Conservation (phyloP, 805 yeast species). For the Teunomyces aglyptinius region DNA sequence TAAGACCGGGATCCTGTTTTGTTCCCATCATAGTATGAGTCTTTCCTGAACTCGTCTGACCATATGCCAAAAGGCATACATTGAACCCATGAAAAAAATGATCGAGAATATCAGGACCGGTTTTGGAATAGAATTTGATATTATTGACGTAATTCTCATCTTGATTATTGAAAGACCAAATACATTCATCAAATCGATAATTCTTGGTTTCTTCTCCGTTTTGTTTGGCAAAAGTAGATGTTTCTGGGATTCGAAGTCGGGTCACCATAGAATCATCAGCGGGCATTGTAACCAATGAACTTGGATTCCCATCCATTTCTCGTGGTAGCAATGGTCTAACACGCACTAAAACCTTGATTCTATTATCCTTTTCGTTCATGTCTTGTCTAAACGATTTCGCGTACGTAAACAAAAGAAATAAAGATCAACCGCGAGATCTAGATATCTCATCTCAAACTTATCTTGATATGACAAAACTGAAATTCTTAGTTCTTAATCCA, state of each 20-base stretch:
- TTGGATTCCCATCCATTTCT: slow-evolving; percentile 20
- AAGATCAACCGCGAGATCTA: not conserved
- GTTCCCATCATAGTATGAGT: slow-evolving; percentile 45
- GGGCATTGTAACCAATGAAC: slow-evolving; percentile 33
- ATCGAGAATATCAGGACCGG: slow-evolving; percentile 59
- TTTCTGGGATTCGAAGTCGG: slow-evolving; percentile 19
- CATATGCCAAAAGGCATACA: slow-evolving; percentile 43
- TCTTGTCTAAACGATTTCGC: too few species aligned
- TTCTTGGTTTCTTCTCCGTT: slow-evolving; percentile 21
- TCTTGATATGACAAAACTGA: slow-evolving; percentile 17
- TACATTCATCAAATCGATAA: slow-evolving; percentile 51
- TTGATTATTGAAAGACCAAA: slow-evolving; percentile 44
- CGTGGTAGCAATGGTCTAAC: slow-evolving; percentile 46
- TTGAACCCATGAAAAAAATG: slow-evolving; percentile 44
- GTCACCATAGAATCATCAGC: slow-evolving; percentile 17
- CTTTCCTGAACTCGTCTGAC: slow-evolving; percentile 44
- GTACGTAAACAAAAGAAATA: not conserved
- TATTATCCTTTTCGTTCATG: slow-evolving; percentile 11
- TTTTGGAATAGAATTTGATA: slow-evolving; percentile 44
- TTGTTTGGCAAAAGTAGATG: slow-evolving; percentile 16
- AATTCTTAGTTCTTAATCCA: slow-evolving; percentile 48
- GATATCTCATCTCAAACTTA: not conserved
- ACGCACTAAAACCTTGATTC: slow-evolving; percentile 50
- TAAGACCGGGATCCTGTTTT: slow-evolving; percentile 33
- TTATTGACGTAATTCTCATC: slow-evolving; percentile 47